Conservation (phyloP, 169 alveolate genomes). For the Babesia gibsoni region DNA sequence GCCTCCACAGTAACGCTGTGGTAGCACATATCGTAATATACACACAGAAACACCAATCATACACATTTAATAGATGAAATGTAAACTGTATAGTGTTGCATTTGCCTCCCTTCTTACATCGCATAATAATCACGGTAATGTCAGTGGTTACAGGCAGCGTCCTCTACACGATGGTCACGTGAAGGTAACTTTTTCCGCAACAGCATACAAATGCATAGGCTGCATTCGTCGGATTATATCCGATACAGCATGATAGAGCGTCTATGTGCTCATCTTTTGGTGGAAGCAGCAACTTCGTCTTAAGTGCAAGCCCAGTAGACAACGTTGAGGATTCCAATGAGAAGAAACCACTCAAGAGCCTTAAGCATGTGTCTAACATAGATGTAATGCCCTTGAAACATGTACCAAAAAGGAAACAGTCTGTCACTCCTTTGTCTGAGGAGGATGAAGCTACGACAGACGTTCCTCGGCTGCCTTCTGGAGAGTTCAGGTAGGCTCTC, state of each 20-base stretch:
- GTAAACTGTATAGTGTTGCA: not conserved
- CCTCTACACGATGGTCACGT: too few species aligned
- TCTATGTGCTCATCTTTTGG: not conserved
- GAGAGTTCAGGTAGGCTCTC: constrained; percentile 45
- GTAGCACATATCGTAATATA: not conserved
- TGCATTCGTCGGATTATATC: too few species aligned
- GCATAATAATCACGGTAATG: too few species aligned
- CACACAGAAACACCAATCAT: not conserved
- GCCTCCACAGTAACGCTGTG: not conserved
- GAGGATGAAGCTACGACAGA: not conserved
- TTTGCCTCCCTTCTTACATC: too few species aligned
- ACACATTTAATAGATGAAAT: constrained; percentile 12
- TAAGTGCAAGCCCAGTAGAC: not conserved
- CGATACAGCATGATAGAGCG: not conserved
- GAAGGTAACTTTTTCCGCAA: too few species aligned
- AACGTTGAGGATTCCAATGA: not conserved
- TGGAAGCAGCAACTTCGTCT: not conserved
- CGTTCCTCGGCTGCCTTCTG: constrained; percentile 52
- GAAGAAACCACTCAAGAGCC: constrained; percentile 25
- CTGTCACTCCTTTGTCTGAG: not conserved
- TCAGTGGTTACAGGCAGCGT: too few species aligned
- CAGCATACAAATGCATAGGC: too few species aligned
- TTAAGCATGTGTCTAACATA: constrained; percentile 27
- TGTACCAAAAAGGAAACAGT: not conserved
- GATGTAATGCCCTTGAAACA: constrained; percentile 51